A percentile compares a stretch with the other conserved stretches of the same genome.
Evolutionary conservation across 2,329 filamentous ascomycete species (phyloP).

Genomic region (Cryphonectria japonica): DNA sequence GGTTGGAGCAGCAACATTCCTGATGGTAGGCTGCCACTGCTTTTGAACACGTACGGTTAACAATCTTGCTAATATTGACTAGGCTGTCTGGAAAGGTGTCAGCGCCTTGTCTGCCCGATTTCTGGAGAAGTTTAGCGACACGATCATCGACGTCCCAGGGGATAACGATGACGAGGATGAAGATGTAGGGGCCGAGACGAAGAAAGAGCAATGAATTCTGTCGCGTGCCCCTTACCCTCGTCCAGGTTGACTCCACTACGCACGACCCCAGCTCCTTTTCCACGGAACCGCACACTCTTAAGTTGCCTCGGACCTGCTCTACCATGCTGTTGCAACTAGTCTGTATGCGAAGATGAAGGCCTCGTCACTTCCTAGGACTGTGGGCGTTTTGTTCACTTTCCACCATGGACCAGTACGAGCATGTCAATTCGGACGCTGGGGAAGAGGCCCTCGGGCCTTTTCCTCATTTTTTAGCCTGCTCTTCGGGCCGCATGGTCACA

Average conservation of each 20-base stretch:
- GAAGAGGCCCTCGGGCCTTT: slow-evolving; percentile 32
- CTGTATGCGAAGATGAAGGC: slow-evolving; percentile 80
- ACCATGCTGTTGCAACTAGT: slow-evolving; percentile 93
- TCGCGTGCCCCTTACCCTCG: slow-evolving; percentile 3
- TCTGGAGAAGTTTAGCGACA: slow-evolving; percentile 78
- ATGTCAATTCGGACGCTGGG: slow-evolving; percentile 37
- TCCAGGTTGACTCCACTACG: background rate
- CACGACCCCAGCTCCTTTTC: background rate
- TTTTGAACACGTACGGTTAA: slow-evolving; percentile 24
- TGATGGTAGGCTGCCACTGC: slow-evolving; percentile 60
- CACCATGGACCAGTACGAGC: slow-evolving; percentile 40
- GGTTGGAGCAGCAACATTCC: slow-evolving; percentile 78
- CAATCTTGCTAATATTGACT: slow-evolving; percentile 31
- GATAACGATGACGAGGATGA: slow-evolving; percentile 58
- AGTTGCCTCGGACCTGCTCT: slow-evolving; percentile 81
- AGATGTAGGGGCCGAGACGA: slow-evolving; percentile 38
- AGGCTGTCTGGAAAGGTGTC: slow-evolving; percentile 83
- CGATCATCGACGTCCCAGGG: slow-evolving; percentile 79
- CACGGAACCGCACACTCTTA: slow-evolving; percentile 81
- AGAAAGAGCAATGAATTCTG: slow-evolving; percentile 33
- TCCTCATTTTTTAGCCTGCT: slow-evolving; percentile 34
- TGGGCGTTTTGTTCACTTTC: slow-evolving; percentile 55
- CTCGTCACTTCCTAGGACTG: slow-evolving; percentile 47
- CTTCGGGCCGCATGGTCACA: slow-evolving; percentile 32
- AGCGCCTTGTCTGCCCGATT: slow-evolving; percentile 71